phyloP scores from a whole-genome alignment of 2,329 filamentous ascomycete genomes.

The Xylariaceae sp. region DNA sequence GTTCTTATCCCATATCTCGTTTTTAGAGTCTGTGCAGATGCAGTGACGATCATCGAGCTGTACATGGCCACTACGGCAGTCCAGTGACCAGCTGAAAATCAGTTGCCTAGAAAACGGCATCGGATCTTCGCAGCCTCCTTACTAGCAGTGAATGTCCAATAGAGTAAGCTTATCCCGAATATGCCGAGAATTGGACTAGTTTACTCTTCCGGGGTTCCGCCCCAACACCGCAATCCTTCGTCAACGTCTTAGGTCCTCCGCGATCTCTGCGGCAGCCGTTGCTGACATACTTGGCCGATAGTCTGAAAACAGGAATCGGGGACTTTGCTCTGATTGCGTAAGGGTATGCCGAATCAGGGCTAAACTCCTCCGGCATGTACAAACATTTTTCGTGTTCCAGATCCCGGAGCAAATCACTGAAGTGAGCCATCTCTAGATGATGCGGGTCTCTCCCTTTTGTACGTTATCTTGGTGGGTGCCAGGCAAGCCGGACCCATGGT shows the following conservation, averaged over 20 bases:
- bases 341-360: conserved; percentile 3
- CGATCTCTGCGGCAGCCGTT: neutral
- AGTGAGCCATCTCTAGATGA: neutral
- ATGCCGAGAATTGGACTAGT: no score
- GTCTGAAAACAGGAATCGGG: conserved; percentile 18
- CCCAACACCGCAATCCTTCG: conserved; percentile 3
- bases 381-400: conserved; percentile 1
- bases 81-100: conserved; percentile 9
- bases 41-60: no score
- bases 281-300: neutral
- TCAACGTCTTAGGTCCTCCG: neutral
- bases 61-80: no score
- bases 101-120: conserved; percentile 2
- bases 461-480: no score
- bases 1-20: neutral
- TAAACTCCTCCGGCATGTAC: conserved; percentile 1
- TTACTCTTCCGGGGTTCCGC: neutral
- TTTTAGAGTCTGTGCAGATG: no score
- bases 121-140: neutral
- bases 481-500: no score
- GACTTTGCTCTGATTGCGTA: conserved; percentile 20
- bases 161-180: conserved; percentile 10
- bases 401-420: neutral
- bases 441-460: conserved; percentile 7
- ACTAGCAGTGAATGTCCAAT: conserved; percentile 6